phyloP scores from a whole-genome alignment of 2,329 filamentous ascomycete species.

The Cadophora malorum region DNA sequence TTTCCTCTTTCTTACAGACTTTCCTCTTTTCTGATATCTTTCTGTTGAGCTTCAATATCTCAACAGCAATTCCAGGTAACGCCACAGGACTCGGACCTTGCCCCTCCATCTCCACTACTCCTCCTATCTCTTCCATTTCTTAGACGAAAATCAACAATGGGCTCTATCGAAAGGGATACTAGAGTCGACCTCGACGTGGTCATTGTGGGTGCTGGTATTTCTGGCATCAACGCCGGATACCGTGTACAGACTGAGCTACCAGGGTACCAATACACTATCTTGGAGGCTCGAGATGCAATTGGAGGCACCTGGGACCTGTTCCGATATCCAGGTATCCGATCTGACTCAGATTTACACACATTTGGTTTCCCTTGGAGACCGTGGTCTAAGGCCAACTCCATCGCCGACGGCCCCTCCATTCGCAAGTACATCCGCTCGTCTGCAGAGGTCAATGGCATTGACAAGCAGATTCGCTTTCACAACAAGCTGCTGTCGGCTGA shows the following conservation, averaged over 20 bases:
- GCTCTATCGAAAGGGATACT: constrained; percentile 17
- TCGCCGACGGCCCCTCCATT: constrained; percentile 61
- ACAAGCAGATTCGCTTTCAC: constrained; percentile 58
- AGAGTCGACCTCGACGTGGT: constrained; percentile 56
- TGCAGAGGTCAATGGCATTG: constrained; percentile 58
- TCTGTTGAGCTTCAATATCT: constrained; percentile 6
- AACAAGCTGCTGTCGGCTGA: constrained; percentile 57
- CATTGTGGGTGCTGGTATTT: constrained; percentile 76
- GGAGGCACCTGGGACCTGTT: constrained; percentile 85
- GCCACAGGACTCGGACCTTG: no score
- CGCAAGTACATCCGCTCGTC: constrained; percentile 60
- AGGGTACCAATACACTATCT: constrained; percentile 63
- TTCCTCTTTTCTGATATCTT: background rate
- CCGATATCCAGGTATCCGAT: constrained; percentile 74
- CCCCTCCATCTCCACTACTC: background rate
- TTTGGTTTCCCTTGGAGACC: constrained; percentile 74
- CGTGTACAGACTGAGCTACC: constrained; percentile 67
- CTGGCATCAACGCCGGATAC: constrained; percentile 77
- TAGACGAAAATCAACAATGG: constrained; percentile 16
- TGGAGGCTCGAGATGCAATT: constrained; percentile 69
- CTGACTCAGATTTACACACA: constrained; percentile 66
- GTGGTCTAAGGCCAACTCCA: constrained; percentile 61
- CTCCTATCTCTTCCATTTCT: background rate
- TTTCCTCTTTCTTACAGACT: background rate
- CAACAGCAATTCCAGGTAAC: background rate